Evolutionary conservation across 495 filamentous ascomycete species (phyloP).

Genomic region (Hypoxylon perforatum): DNA sequence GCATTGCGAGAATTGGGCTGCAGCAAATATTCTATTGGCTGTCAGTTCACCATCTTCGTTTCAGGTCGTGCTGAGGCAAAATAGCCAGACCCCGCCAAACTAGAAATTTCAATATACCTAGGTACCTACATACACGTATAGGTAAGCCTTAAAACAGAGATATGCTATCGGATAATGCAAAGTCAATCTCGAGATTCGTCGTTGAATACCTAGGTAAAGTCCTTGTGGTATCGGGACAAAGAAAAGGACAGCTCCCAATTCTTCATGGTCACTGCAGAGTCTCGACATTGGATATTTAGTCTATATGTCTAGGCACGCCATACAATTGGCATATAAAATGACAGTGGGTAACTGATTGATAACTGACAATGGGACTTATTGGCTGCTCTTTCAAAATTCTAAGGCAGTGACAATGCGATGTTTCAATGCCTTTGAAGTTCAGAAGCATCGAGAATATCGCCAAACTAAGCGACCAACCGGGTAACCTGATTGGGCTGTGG

Average conservation of each 20-base stretch:
- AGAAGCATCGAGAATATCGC: constrained; percentile 31
- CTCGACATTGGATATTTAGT: too few relatives aligned
- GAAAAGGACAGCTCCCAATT: too few relatives aligned
- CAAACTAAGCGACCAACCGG: background rate
- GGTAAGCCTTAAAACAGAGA: background rate
- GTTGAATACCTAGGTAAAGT: background rate
- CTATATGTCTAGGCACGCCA: too few relatives aligned
- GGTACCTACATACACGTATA: too few relatives aligned
- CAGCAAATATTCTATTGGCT: constrained; percentile 28
- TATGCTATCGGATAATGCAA: background rate
- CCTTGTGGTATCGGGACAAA: background rate
- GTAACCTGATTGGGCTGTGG: constrained; percentile 28
- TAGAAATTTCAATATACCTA: constrained; percentile 10
- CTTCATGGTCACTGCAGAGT: too few relatives aligned
- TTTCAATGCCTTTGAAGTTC: background rate
- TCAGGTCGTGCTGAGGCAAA: constrained; percentile 22
- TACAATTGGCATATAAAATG: too few relatives aligned
- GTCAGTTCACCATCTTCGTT: constrained; percentile 26
- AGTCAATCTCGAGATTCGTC: background rate
- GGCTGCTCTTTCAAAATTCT: too few relatives aligned
- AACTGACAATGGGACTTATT: too few relatives aligned
- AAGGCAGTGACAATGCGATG: too few relatives aligned
- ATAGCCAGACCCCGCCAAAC: constrained; percentile 12
- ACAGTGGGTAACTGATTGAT: too few relatives aligned
- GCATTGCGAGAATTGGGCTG: constrained; percentile 37